These are phyloP conservation scores for Ajuga reptans DNA, from an alignment of 305 asterid genomes.

Conservation along the genomic window DNA sequence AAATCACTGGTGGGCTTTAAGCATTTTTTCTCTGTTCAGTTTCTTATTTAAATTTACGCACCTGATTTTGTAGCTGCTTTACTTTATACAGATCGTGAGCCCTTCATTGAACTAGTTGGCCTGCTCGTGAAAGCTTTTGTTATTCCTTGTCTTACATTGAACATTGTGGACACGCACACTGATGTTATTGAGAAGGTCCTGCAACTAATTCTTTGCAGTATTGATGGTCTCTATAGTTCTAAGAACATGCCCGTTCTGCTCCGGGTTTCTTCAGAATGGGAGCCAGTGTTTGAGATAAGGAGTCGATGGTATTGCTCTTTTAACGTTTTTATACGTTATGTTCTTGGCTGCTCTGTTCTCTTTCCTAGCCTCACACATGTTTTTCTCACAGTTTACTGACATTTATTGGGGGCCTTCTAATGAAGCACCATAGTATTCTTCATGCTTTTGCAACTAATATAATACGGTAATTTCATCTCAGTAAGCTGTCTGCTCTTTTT, in stretches of 20 bases:
- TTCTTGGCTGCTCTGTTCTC: conserved; percentile 15
- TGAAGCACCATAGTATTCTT: conserved; percentile 43
- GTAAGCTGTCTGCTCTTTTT: conserved; percentile 3
- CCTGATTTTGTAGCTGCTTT: conserved; percentile 18
- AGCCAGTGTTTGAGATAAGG: conserved; percentile 51
- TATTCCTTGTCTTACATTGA: conserved; percentile 29
- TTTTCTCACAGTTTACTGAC: conserved; percentile 50
- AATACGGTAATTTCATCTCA: conserved; percentile 41
- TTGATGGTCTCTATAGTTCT: conserved; percentile 51
- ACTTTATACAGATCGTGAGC: conserved; percentile 44
- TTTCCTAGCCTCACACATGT: conserved; percentile 21
- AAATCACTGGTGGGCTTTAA: conserved; percentile 55
- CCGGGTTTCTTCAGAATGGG: conserved; percentile 50
- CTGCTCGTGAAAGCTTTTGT: conserved; percentile 51
- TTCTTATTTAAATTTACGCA: conserved; percentile 8
- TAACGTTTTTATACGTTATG: conserved; percentile 14
- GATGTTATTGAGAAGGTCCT: conserved; percentile 49
- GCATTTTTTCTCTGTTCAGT: conserved; percentile 2
- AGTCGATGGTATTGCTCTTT: conserved; percentile 49
- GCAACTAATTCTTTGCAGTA: conserved; percentile 54
- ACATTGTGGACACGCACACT: conserved; percentile 33
- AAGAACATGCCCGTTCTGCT: conserved; percentile 35
- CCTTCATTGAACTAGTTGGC: conserved; percentile 45
- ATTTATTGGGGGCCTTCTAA: conserved; percentile 54
- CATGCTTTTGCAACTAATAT: conserved; percentile 47